Evolutionary conservation across 805 yeast species (phyloP).

Genomic region (Nakazawaea ambrosiae): DNA sequence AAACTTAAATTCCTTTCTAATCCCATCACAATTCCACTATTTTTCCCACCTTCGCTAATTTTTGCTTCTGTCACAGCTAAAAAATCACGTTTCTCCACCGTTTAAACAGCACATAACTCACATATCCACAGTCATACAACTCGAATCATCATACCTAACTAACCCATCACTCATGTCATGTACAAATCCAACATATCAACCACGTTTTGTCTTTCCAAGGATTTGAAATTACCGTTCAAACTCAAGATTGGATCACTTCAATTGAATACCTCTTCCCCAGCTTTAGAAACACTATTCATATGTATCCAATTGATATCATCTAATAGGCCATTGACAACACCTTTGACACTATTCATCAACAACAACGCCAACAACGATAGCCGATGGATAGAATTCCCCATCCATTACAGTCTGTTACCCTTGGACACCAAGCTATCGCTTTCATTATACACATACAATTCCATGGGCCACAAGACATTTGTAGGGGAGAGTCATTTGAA

Average conservation of each 20-base stretch:
- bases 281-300: constrained; percentile 6
- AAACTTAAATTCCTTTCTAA: no score
- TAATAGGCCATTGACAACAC: constrained; percentile 35
- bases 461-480: constrained; percentile 36
- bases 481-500: constrained; percentile 58
- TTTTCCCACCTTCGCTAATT: no score
- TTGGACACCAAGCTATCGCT: constrained; percentile 53
- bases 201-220: constrained; percentile 52
- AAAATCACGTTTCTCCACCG: no score
- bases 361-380: constrained; percentile 32
- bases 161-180: not conserved
- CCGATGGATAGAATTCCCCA: constrained; percentile 67
- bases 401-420: constrained; percentile 66
- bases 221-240: constrained; percentile 39
- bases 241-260: constrained; percentile 31
- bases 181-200: constrained; percentile 17
- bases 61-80: no score
- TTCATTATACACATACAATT: constrained; percentile 61
- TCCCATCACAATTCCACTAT: no score
- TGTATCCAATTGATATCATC: constrained; percentile 29
- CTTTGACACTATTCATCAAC: constrained; percentile 30
- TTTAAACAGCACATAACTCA: no score
- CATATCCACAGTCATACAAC: no score
- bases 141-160: no score
- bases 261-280: not conserved